Percentiles rank a stretch among this genome's conserved stretches.
Evolutionary conservation across 1,284 basidiomycete species (phyloP).

Genomic region (Tylopilus sp.): DNA sequence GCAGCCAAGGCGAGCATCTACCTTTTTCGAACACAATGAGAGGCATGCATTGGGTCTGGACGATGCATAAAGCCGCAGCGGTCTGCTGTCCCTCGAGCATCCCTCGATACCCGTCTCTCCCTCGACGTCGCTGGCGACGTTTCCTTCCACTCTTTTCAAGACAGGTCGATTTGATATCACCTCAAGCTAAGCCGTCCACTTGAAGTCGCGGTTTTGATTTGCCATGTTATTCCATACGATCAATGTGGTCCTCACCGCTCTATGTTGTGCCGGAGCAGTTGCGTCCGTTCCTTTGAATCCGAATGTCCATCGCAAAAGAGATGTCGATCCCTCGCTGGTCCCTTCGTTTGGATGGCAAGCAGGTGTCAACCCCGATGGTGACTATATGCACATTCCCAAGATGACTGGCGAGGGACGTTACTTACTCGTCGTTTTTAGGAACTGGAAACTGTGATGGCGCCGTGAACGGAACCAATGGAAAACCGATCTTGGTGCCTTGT

Average conservation of each 20-base stretch:
- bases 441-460: conserved; percentile 68
- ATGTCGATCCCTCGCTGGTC: conserved; percentile 61
- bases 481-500: conserved; percentile 69
- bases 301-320: conserved; percentile 52
- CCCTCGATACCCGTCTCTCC: conserved; percentile 16
- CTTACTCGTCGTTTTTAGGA: conserved; percentile 24
- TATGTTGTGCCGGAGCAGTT: conserved; percentile 15
- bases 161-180: neutral
- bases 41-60: neutral
- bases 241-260: conserved; percentile 9
- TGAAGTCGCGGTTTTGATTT: neutral
- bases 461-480: conserved; percentile 61
- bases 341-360: conserved; percentile 64
- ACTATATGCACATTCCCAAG: conserved; percentile 7
- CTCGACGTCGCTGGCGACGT: conserved; percentile 34
- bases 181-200: neutral
- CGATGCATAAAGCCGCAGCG: conserved; percentile 9
- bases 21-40: conserved; percentile 28
- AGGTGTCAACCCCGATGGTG: conserved; percentile 65
- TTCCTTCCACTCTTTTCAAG: conserved; percentile 8
- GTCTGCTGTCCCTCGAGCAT: neutral
- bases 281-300: conserved; percentile 25
- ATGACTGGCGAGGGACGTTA: neutral
- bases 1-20: neutral
- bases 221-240: conserved; percentile 15